phyloP scores from a whole-genome alignment of 768 basidiomycete species.

The Nidularia sp. region DNA sequence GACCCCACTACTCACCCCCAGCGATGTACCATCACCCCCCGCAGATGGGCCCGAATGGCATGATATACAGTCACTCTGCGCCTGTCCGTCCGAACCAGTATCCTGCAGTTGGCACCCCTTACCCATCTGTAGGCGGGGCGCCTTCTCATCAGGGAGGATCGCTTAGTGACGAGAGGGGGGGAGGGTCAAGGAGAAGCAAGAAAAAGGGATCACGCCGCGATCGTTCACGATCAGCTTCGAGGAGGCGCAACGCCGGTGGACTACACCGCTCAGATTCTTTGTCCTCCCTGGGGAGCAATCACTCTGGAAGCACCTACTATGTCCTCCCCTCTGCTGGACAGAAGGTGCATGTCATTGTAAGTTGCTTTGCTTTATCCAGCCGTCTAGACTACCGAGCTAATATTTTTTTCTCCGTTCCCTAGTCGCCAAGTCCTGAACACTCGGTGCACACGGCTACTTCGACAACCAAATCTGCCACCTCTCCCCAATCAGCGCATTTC shows the following conservation, averaged over 20 bases:
- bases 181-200: constrained; percentile 5
- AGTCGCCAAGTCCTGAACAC: constrained; percentile 37
- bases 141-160: constrained; percentile 26
- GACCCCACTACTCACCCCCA: constrained; percentile 55
- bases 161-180: constrained; percentile 28
- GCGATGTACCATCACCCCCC: constrained; percentile 54
- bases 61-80: constrained; percentile 69
- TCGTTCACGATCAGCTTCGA: constrained; percentile 6
- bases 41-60: constrained; percentile 51
- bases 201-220: constrained; percentile 12
- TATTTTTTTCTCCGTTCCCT: constrained; percentile 7
- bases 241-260: constrained; percentile 4
- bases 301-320: constrained; percentile 72
- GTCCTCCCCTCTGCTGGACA: constrained; percentile 68
- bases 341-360: constrained; percentile 71
- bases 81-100: constrained; percentile 34
- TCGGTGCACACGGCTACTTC: constrained; percentile 60
- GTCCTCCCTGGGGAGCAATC: constrained; percentile 42
- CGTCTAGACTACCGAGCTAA: background rate
- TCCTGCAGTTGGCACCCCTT: constrained; percentile 37
- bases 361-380: constrained; percentile 18
- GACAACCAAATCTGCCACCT: constrained; percentile 51
- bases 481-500: constrained; percentile 35
- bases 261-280: constrained; percentile 24
- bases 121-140: constrained; percentile 32